Base-by-base conservation (phyloP, 345 rosid genomes). In the Raphanus raphanistrum region DNA sequence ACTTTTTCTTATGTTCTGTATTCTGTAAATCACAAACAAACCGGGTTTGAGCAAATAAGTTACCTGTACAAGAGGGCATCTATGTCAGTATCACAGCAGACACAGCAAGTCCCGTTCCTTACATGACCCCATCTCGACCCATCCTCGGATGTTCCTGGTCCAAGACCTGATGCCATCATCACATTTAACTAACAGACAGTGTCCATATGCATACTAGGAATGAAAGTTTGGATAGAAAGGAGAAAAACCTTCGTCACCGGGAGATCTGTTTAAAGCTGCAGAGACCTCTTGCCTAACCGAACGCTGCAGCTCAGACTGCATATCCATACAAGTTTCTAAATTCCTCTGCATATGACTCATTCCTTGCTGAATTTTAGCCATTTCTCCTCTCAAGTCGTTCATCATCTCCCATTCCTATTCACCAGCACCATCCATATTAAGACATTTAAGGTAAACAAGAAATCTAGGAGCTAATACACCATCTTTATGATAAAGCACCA, bases 331-430 rank as follows among this genome's bases (percentile, higher is more conserved):
- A 50, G 93, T 91, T 73, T 91, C 97, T 77, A 91, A 64, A 86
- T 84, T 89, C 82, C 92, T 89, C 81, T 91, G 97, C 92, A 91
- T 89, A 80, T 91, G 90, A 74, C 84, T 87, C 97, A 91, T 85
- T 41, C 92, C 97, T 79, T 91, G 92, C 70, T 91, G 93, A n/a
- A 62, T 21, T 31, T 10, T 62, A 4, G 66, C 66, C 41, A 62
- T 62, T 9, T 62, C 66, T 31, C 41, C 41, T 32, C 66, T 62
- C 66, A 62, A n/a, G 41, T 62, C 66, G 43, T 62, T 62, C 38
- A 31, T 62, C 17, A 31, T 31, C 41, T 62, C 66, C 66, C 66
- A 62, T 62, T 7, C 66, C 66, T 62, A 62, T n/a, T 62, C 41
- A 32, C 66, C 66, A 62, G 66, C 6, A 62, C 43, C 66, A 62